Evolutionary conservation across 2,329 filamentous ascomycete genomes (phyloP).

Genomic region (Teratosphaeria viscida): DNA sequence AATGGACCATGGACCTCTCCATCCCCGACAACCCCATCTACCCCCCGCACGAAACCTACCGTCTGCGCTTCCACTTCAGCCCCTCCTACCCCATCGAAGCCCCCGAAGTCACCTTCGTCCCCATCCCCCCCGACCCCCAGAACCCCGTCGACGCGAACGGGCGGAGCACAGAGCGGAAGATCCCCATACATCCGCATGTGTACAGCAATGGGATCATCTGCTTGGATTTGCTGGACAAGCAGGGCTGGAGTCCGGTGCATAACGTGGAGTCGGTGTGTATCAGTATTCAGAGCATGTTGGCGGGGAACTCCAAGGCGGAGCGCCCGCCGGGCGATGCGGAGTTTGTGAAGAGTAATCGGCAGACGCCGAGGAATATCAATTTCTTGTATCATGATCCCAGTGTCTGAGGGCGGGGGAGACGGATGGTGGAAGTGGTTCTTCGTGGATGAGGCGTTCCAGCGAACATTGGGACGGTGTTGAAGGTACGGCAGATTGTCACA

Average conservation of each 20-base stretch:
- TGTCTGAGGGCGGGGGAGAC: slow-evolving; percentile 23
- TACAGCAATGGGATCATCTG: slow-evolving; percentile 99
- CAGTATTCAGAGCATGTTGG: slow-evolving; percentile 96
- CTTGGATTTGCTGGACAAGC: slow-evolving; percentile 75
- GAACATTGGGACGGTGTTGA: background rate
- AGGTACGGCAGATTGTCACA: background rate
- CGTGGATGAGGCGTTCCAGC: background rate
- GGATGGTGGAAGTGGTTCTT: background rate
- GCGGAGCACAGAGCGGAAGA: slow-evolving; percentile 39
- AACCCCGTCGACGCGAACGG: background rate
- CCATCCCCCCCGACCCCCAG: background rate
- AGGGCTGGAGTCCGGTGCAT: slow-evolving; percentile 93
- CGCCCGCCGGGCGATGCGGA: slow-evolving; percentile 76
- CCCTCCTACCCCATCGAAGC: slow-evolving; percentile 87
- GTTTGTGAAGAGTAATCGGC: slow-evolving; percentile 71
- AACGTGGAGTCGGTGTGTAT: slow-evolving; percentile 96
- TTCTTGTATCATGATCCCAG: slow-evolving; percentile 89
- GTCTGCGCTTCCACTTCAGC: slow-evolving; percentile 79
- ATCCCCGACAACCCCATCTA: slow-evolving; percentile 95
- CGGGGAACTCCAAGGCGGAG: slow-evolving; percentile 85
- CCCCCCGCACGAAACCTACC: slow-evolving; percentile 58
- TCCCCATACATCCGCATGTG: slow-evolving; percentile 94
- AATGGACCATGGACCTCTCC: slow-evolving; percentile 86
- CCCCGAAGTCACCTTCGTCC: slow-evolving; percentile 76
- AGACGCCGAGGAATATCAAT: slow-evolving; percentile 75